These are phyloP conservation scores for Geosmithia morbida DNA, from an alignment of 2,329 filamentous ascomycete species.

Conservation along the genomic window DNA sequence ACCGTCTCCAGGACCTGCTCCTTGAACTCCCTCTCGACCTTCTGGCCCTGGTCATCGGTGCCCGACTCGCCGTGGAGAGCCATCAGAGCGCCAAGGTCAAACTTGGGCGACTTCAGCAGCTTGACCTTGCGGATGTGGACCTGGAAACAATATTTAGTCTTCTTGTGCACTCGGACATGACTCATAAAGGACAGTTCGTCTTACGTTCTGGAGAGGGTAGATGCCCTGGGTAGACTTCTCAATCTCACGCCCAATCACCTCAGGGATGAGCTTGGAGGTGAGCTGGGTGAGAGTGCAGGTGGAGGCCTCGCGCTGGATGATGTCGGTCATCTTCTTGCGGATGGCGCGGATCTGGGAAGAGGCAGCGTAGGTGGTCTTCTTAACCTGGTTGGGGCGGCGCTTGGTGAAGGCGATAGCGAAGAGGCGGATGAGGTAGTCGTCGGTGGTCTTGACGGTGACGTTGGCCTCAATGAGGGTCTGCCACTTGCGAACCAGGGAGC, in stretches of 20 bases:
- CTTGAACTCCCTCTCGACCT: constrained; percentile 99
- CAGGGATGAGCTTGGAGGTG: constrained; percentile 96
- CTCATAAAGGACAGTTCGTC: constrained; percentile 16
- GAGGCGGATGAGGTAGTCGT: constrained; percentile 97
- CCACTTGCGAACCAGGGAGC: constrained; percentile 99
- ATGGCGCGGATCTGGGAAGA: constrained; percentile 96
- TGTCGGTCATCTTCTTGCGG: constrained; percentile 99
- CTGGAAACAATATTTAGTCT: constrained; percentile 31
- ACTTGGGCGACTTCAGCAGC: constrained; percentile 97
- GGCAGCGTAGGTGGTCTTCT: constrained; percentile 98
- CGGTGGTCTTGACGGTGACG: constrained; percentile 98
- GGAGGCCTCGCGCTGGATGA: constrained; percentile 91
- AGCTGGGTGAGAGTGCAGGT: constrained; percentile 93
- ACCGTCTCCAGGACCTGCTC: constrained; percentile 89
- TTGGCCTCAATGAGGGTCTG: constrained; percentile 99
- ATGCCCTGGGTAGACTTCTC: constrained; percentile 99
- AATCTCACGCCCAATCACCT: constrained; percentile 98
- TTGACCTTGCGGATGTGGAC: constrained; percentile 99
- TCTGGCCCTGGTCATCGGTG: constrained; percentile 92
- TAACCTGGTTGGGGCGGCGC: constrained; percentile 98
- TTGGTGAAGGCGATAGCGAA: constrained; percentile 99
- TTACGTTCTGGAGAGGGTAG: constrained; percentile 97
- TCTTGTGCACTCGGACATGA: background rate
- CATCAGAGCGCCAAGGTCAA: constrained; percentile 93
- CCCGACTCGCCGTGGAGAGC: constrained; percentile 94